Base-by-base conservation (phyloP, 768 basidiomycete species). In the Psilocybe cubensis region DNA sequence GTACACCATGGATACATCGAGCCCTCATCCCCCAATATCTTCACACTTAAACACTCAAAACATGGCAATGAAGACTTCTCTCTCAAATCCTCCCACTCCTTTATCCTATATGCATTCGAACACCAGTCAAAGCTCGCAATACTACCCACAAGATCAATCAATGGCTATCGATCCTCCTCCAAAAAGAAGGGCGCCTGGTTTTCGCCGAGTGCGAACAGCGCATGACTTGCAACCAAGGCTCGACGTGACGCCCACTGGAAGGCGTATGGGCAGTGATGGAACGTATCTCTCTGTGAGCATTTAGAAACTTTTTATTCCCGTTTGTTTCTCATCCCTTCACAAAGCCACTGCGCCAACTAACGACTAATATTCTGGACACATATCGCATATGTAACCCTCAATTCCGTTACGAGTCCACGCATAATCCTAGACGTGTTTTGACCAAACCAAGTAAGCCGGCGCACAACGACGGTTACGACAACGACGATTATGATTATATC, bases 401-500 rank as follows among this genome's bases (percentile, higher is more conserved):
- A 60, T 99, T 98, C 80, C 85, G 90, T 69, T 99, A 99, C 71
- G 97, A 98, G 74, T 91, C 92, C 2, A 77, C 91, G 2, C 92
- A 92, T 72, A 99, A 99, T 74, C 97, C 97, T 5, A 84, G 97
- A 46, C 86, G 97, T 48, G 97, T 99, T 17, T 81, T 99, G 57
- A 99, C 97, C 21, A 99, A 99, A 72, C 97, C 97, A 18, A 94
- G 92, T 78, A 97, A 97, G 70, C 92, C 95, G 0, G 82, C 85
- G 0, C 92, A 96, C 71, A 99, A 99, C 72, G 96, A 98, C 58
- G 96, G 96, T 1, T 97, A 88, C 64, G 97, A 99, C 74, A 99
- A 99, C 66, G 96, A 98, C 66, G 97, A 99, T 72, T 96, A 95
- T 66, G 97, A 99, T 71, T 99, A 99, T 68, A 98, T 99, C 67